These are phyloP conservation scores for Collybia nuda DNA, from an alignment of 768 basidiomycete species.

Conservation along the genomic window DNA sequence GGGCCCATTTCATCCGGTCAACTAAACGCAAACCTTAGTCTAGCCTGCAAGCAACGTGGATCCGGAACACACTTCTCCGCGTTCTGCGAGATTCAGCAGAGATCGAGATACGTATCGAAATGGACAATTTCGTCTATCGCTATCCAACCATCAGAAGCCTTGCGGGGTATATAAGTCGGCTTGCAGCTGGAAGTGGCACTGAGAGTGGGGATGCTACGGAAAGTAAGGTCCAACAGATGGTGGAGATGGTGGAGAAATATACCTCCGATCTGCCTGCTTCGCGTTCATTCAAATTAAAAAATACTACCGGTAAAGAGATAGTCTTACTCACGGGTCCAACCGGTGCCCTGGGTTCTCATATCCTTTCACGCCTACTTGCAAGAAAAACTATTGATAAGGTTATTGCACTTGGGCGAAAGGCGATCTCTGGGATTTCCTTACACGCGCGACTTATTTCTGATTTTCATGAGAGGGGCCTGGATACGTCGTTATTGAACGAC, in stretches of 20 bases:
- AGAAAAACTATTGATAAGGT: too few relatives aligned
- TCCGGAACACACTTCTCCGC: conserved; percentile 22
- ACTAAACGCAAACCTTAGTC: neutral
- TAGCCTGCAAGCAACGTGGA: conserved; percentile 28
- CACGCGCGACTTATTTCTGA: conserved; percentile 23
- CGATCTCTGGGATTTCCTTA: conserved; percentile 12
- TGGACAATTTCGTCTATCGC: conserved; percentile 20
- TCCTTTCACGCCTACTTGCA: too few relatives aligned
- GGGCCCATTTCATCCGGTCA: neutral
- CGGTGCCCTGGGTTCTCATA: too few relatives aligned
- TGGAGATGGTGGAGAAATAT: too few relatives aligned
- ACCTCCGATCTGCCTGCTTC: too few relatives aligned
- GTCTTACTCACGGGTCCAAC: too few relatives aligned
- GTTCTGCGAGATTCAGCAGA: conserved; percentile 14
- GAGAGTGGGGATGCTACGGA: too few relatives aligned
- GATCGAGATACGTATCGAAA: conserved; percentile 14
- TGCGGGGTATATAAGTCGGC: conserved; percentile 5
- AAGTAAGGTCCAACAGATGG: too few relatives aligned
- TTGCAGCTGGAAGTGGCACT: too few relatives aligned
- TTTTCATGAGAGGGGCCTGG: conserved; percentile 26
- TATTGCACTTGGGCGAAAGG: too few relatives aligned
- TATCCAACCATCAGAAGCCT: conserved; percentile 18
- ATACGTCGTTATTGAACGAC: conserved; percentile 15
- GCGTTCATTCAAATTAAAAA: too few relatives aligned
- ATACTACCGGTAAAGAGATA: too few relatives aligned